These are phyloP conservation scores for Plantago major DNA, from an alignment of 257 asterid species.

Conservation along the genomic window DNA sequence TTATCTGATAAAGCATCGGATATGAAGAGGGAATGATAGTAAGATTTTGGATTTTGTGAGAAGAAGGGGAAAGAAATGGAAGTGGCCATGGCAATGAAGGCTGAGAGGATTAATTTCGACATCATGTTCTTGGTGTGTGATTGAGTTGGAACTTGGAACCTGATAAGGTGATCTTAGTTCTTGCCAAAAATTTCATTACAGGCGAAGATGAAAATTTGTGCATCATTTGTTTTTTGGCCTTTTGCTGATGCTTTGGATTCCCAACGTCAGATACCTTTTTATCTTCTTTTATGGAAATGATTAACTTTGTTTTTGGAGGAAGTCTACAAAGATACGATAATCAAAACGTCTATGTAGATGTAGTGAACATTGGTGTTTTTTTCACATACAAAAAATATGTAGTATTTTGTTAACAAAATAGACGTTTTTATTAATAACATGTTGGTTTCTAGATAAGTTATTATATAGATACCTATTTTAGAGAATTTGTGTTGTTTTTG, in stretches of 20 bases:
- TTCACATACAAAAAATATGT: too few species aligned
- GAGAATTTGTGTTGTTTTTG: too few species aligned
- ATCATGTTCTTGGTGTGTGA: constrained; percentile 15
- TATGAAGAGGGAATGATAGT: constrained; percentile 58
- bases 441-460: too few species aligned
- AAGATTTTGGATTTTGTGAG: constrained; percentile 32
- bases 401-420: too few species aligned
- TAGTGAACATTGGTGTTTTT: too few species aligned
- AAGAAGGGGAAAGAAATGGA: constrained; percentile 26
- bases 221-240: not conserved
- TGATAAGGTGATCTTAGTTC: not conserved
- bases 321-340: too few species aligned
- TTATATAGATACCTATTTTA: too few species aligned
- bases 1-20: constrained; percentile 46
- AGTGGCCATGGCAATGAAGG: constrained; percentile 34
- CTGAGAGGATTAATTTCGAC: constrained; percentile 29
- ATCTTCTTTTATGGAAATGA: not conserved
- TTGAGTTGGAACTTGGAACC: not conserved
- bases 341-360: too few species aligned
- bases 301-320: not conserved
- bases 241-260: constrained; percentile 10
- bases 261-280: constrained; percentile 1
- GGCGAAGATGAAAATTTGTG: not conserved
- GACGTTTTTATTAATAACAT: too few species aligned
- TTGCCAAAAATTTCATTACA: not conserved